Evolutionary conservation across 306 rosid species (phyloP).

Genomic region (Dryas drummondii): DNA sequence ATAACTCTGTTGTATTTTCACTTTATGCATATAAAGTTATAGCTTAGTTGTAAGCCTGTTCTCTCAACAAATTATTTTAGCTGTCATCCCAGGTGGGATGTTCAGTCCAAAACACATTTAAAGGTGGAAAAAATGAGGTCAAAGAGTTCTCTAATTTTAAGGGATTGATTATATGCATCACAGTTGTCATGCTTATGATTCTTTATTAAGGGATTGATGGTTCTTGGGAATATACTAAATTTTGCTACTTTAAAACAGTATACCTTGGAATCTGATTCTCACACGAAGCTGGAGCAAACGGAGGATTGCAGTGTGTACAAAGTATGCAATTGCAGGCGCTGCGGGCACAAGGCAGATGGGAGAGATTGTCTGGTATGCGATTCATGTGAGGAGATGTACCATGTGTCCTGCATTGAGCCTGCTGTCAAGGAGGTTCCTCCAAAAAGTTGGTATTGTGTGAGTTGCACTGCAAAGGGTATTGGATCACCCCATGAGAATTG

Average conservation of each 20-base stretch:
- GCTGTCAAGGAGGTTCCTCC: slow-evolving; percentile 75
- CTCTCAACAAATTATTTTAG: slow-evolving; percentile 26
- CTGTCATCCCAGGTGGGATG: slow-evolving; percentile 44
- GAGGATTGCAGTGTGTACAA: slow-evolving; percentile 40
- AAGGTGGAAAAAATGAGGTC: slow-evolving; percentile 60
- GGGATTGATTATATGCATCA: slow-evolving; percentile 17
- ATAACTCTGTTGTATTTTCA: not conserved
- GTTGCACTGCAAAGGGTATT: slow-evolving; percentile 57
- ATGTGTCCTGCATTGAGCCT: slow-evolving; percentile 81
- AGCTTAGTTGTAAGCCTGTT: slow-evolving; percentile 14
- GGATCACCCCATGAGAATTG: slow-evolving; percentile 71
- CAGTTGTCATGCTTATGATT: slow-evolving; percentile 23
- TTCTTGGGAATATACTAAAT: slow-evolving; percentile 28
- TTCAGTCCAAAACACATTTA: slow-evolving; percentile 37
- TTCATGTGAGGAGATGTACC: slow-evolving; percentile 94
- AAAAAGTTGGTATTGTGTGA: slow-evolving; percentile 82
- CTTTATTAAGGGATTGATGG: slow-evolving; percentile 17
- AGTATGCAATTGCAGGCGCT: slow-evolving; percentile 61
- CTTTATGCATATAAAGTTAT: not conserved
- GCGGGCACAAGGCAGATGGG: slow-evolving; percentile 75
- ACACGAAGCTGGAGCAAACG: slow-evolving; percentile 55
- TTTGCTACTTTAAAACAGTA: slow-evolving; percentile 43
- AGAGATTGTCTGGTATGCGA: slow-evolving; percentile 83
- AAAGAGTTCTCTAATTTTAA: slow-evolving; percentile 22
- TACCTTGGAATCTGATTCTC: slow-evolving; percentile 49